Conservation (phyloP, 495 filamentous ascomycete species). For the Penicillium lividum region DNA sequence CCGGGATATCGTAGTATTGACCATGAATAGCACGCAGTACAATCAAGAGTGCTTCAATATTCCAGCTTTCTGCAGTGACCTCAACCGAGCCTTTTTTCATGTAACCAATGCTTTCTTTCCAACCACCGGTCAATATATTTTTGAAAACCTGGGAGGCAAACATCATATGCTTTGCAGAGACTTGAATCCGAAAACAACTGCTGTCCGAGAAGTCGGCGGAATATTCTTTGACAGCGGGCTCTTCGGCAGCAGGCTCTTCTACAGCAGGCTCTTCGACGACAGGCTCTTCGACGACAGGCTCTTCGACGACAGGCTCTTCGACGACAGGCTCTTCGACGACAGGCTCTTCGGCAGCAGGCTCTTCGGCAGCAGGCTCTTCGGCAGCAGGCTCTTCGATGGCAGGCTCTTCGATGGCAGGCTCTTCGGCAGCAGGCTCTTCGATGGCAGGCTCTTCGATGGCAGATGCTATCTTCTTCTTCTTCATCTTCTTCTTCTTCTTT, state of each 20-base stretch:
- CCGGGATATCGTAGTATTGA: constrained; percentile 42
- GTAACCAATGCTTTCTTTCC: constrained; percentile 36
- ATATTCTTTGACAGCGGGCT: neutral
- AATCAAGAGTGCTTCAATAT: constrained; percentile 48
- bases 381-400: neutral
- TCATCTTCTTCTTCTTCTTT: neutral
- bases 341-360: neutral
- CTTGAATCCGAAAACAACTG: constrained; percentile 28
- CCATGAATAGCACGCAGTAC: constrained; percentile 55
- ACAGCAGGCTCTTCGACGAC: neutral
- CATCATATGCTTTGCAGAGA: constrained; percentile 53
- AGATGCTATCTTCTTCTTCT: neutral
- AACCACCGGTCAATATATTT: constrained; percentile 29
- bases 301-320: neutral
- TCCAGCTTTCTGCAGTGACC: constrained; percentile 36
- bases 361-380: neutral
- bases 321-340: neutral
- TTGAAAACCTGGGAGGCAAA: constrained; percentile 51
- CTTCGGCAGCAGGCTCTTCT: neutral
- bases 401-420: neutral
- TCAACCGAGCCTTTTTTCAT: constrained; percentile 44
- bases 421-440: neutral
- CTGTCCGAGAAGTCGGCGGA: neutral
- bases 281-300: neutral
- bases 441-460: neutral